Evolutionary conservation across 2,329 filamentous ascomycete genomes (phyloP), one percentile per base, ranked within the genome.

Genomic region (Beauveria brongniartii): DNA sequence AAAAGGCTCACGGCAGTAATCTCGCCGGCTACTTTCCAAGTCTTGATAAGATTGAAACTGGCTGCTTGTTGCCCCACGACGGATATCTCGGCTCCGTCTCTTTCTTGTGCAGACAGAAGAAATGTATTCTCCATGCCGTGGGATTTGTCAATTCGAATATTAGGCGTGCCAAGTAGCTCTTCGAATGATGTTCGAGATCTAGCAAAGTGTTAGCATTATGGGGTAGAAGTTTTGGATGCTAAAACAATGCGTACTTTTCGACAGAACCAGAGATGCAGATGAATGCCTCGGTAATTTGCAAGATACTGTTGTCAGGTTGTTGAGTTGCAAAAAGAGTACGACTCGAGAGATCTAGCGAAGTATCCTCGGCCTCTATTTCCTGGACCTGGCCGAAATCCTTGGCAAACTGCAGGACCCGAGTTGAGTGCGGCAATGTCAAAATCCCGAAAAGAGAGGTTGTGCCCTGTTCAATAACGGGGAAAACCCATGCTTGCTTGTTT

Each of bases 401-500:
- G 1, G 80, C 74, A 26, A 87, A 72, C 24, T 77, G 72, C 20
- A 86, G 69, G 6, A 82, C 69, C 20, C 74, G 71, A 5, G 82
- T 79, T 18, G 71, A 74, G 64, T 80, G 75, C 5, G 81, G 80
- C 20, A 81, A 70, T 1, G 82, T 78, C 5, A 84, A 63, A 1
- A 86, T 68, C 14, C 81, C 69, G 60, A 70, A 69, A 28, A 72
- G 65, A 26, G 66, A 64, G 60, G 60, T 56, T 5, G 62, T 62
- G 3, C 59, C 65, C 20, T 64, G 54, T 9, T 62, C 60, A 5
- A 69, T 64, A 10, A 67, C 61, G 8, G 66, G 71, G 37, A 87
- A 76, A 14, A 80, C 73, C 83, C 84, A 87, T 18, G 77, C 79
- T 53, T 79, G 75, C 55, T 77, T 79, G 37, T 84, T 77, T 2